Evolutionary conservation across 169 alveolate genomes (phyloP), one percentile per base, ranked within the genome.

Genomic region (Toxoplasma gondii): DNA sequence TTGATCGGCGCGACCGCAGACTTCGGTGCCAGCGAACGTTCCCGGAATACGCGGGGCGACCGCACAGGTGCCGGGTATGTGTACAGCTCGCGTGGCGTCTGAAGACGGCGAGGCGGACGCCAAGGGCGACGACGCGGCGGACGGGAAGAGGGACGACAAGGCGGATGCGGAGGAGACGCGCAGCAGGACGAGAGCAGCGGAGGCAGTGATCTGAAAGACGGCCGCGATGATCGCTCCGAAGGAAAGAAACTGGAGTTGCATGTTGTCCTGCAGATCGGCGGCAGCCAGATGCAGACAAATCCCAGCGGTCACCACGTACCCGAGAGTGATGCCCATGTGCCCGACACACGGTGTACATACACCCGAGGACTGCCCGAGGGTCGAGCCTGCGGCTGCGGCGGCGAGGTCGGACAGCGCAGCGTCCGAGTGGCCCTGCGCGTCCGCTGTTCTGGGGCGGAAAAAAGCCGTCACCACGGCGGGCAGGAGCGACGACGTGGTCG

Each of bases 221-320:
- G 94, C 94, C 49, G 94, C 94, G 81, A 91, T 69, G 64, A 91
- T 88, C 44, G 94, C 94, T 29, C 87, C 87, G 39, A 91, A 91
- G 38, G 94, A 91, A 16, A 91, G 41, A 80, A 91, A 91, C 49
- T 91, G 94, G 44, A 91, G 91, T 0, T 54, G 44, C 94, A 81
- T 53, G 31, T 87, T 91, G 86, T 91, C 94, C 39, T 91, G 91
- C 10, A 91, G 84, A 91, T 91, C 94, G 19, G 94, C 44, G 2
- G 91, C 94, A n/a, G 94, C 94, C n/a, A 91, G 70, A 16, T 88
- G 91, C 31, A 91, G 86, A 10, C 94, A 87, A 0, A 69, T 88
- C 1, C 80, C 94, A 5, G 94, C 94, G 34, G 94, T 91, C 24
- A 91, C 17, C 27, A 81, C n/a, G 78, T 91, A 91, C 1, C 94